Conservation (phyloP, 2,329 filamentous ascomycete genomes). For the Pseudogymnoascus sp. region DNA sequence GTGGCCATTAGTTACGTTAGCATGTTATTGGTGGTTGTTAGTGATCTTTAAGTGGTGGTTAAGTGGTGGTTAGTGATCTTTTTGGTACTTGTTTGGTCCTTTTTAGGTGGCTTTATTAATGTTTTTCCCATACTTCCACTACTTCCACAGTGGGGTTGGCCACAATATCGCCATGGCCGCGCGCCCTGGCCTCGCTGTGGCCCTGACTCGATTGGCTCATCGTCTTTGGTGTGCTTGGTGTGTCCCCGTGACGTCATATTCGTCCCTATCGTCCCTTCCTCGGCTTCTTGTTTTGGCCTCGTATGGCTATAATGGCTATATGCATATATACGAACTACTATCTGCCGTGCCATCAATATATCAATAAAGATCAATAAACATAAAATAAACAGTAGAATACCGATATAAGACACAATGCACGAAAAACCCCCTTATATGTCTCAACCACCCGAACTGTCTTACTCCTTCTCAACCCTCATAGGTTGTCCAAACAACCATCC, state of each 20-base stretch:
- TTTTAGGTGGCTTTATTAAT: not conserved
- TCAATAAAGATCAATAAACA: not conserved
- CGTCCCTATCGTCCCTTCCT: not conserved
- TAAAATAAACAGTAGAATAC: not conserved
- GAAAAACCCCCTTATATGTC: not conserved
- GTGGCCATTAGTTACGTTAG: not conserved
- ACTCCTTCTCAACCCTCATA: not conserved
- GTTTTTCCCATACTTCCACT: not conserved
- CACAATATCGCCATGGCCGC: not conserved
- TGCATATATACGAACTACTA: not conserved
- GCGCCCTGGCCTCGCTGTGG: not conserved
- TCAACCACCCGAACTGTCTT: not conserved
- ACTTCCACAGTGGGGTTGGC: not conserved
- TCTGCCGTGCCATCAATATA: not conserved
- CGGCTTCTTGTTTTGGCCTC: not conserved
- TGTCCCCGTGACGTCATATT: not conserved
- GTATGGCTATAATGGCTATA: not conserved
- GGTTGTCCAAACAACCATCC: not conserved
- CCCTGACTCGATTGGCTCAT: conserved; percentile 2
- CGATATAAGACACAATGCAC: not conserved
- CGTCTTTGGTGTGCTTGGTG: not conserved
- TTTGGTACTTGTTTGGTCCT: no score
- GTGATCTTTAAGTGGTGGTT: no score
- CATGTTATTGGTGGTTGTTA: not conserved
- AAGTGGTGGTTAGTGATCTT: not conserved